phyloP scores from a whole-genome alignment of 1,139 yeast species.

The Ashbya aceris region DNA sequence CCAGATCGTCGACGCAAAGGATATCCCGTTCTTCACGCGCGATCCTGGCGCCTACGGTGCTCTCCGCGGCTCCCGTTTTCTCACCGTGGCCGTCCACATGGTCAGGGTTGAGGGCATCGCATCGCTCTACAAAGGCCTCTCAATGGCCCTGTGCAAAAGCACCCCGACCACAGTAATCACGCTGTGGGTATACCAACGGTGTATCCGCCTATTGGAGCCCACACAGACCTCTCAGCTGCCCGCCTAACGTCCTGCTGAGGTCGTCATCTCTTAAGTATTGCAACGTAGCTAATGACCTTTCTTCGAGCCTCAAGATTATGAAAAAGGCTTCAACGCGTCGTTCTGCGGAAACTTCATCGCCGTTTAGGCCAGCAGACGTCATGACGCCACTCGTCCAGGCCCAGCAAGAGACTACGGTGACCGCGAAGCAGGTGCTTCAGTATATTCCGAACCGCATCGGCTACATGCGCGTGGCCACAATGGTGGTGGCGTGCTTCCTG shows the following conservation, averaged over 20 bases:
- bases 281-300: background rate
- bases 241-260: background rate
- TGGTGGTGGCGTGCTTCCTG: slow-evolving; percentile 64
- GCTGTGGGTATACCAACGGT: slow-evolving; percentile 57
- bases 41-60: slow-evolving; percentile 18
- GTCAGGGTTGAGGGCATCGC: slow-evolving; percentile 46
- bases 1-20: slow-evolving; percentile 48
- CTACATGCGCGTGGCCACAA: slow-evolving; percentile 71
- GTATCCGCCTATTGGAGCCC: background rate
- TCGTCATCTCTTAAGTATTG: background rate
- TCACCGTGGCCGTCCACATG: slow-evolving; percentile 33
- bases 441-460: slow-evolving; percentile 92
- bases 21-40: slow-evolving; percentile 20
- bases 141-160: slow-evolving; percentile 59
- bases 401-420: slow-evolving; percentile 8
- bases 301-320: background rate
- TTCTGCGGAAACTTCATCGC: too few relatives aligned
- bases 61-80: slow-evolving; percentile 18
- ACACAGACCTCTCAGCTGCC: background rate
- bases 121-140: slow-evolving; percentile 68
- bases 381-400: too few relatives aligned
- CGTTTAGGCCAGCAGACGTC: too few relatives aligned
- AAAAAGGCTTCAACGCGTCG: too few relatives aligned
- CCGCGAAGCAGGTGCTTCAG: slow-evolving; percentile 48
- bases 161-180: slow-evolving; percentile 80